Evolutionary conservation across 345 rosid genomes (phyloP).

Genomic region (Moringa oleifera): DNA sequence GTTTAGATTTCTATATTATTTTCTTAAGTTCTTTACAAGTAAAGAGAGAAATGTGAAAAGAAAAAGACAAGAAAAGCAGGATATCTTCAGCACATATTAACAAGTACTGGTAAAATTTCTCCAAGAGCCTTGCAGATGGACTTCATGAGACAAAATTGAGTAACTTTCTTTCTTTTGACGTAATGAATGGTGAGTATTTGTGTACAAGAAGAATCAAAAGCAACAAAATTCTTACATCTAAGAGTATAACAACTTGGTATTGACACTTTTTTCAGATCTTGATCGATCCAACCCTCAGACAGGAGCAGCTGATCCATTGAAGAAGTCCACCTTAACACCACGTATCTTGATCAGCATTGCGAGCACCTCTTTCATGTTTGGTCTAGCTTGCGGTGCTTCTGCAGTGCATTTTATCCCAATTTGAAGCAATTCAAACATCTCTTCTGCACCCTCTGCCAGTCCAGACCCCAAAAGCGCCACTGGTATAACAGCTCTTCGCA

Average conservation of each 20-base stretch:
- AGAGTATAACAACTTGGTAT: conserved; percentile 10
- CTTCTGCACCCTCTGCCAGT: conserved; percentile 54
- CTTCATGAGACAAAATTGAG: neutral
- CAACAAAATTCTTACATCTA: conserved; percentile 13
- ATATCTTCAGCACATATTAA: too few relatives aligned
- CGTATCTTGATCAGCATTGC: conserved; percentile 48
- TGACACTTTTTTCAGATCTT: conserved; percentile 18
- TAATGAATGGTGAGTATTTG: conserved; percentile 15
- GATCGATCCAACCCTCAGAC: conserved; percentile 4
- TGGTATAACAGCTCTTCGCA: conserved; percentile 32
- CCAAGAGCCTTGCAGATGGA: neutral
- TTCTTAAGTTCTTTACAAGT: too few relatives aligned
- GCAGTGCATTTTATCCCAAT: conserved; percentile 69
- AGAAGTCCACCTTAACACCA: conserved; percentile 25
- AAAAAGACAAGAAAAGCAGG: too few relatives aligned
- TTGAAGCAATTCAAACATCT: conserved; percentile 55
- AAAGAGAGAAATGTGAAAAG: too few relatives aligned
- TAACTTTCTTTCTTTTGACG: neutral
- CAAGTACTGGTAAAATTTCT: too few relatives aligned
- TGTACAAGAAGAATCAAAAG: conserved; percentile 30
- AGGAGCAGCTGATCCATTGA: conserved; percentile 29
- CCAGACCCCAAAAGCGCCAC: conserved; percentile 57
- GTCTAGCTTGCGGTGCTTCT: conserved; percentile 75
- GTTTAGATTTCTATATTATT: too few relatives aligned
- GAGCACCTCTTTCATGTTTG: conserved; percentile 87